Evolutionary conservation across 768 basidiomycete genomes (phyloP).

Genomic region (Phanerochaete sordida): DNA sequence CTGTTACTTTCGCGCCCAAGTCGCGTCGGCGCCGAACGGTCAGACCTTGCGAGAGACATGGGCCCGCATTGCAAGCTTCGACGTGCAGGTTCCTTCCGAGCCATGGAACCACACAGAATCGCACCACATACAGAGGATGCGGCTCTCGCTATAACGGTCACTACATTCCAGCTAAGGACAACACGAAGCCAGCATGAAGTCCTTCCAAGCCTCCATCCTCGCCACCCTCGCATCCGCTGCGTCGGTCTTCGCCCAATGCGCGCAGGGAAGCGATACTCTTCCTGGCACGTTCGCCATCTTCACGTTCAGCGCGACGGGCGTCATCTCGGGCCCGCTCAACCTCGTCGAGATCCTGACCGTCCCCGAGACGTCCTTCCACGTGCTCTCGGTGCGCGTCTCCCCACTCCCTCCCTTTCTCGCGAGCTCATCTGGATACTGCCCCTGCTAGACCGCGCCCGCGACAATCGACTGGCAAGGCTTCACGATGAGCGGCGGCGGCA

Average conservation of each 20-base stretch:
- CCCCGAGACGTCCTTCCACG: background rate
- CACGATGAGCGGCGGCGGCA: background rate
- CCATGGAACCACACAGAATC: too few species aligned
- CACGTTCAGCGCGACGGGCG: constrained; percentile 3
- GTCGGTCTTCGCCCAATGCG: constrained; percentile 8
- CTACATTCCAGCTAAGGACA: too few species aligned
- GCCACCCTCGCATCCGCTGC: background rate
- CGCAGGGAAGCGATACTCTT: constrained; percentile 1
- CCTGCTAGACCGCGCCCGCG: background rate
- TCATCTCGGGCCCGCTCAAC: constrained; percentile 1
- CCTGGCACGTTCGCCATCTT: constrained; percentile 3
- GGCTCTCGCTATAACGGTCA: too few species aligned
- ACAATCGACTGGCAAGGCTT: background rate
- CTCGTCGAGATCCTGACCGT: background rate
- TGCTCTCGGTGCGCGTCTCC: constrained; percentile 2
- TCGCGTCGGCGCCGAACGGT: too few species aligned
- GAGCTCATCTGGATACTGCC: background rate
- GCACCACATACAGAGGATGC: too few species aligned
- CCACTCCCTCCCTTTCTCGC: background rate
- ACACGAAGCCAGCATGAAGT: background rate
- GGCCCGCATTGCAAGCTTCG: too few species aligned
- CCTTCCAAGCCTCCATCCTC: background rate
- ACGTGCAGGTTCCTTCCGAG: too few species aligned
- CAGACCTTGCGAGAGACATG: too few species aligned
- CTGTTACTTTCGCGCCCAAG: too few species aligned